Evolutionary conservation across 192 early-diverging fungal genomes (phyloP), one percentile per base, ranked within the genome.

Genomic region (Umbelopsis sp.): DNA sequence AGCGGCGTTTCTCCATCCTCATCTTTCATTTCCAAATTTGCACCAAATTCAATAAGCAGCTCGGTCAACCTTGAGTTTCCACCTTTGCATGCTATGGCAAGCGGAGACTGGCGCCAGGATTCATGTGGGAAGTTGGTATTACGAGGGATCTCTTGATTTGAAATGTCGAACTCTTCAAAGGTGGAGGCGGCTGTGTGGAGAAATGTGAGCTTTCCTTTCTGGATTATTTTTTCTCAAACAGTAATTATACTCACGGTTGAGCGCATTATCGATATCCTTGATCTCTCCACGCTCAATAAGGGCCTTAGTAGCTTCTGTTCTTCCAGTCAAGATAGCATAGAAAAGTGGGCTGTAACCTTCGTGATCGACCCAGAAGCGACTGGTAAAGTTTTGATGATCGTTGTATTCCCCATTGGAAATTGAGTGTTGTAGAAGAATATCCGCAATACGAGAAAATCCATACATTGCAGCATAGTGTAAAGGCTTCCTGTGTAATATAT

Each of bases 1-100:
- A 92, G 52, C 1, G 88, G 79, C 0, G 89, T 86, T 74, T 91
- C 92, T n/a, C 89, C 91, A 56, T 92, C 89, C 31, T 89, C 77
- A 72, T 94, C 91, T 17, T 81, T 74, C 34, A 86, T 67, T 75
- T 92, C 84, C 32, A 84, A 68, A 54, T 90, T 73, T 24, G 88
- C 88, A 17, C 87, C 84, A 36, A 77, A 71, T 2, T 67, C 65
- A 14, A 94, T 76, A 4, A 94, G 72, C 21, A 91, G 66, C 21
- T 74, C 66, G 4, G 87, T 76, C 17, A 86, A 78, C 2, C 74
- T 72, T 0, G 77, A 62, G 67, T 90, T 84, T 7, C 80, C 81
- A 32, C 84, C 52, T 31, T 86, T 82, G 59, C 81, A 82, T 12
- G 87, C 84, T 20, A 86, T 78, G 1, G 86, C 82, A 32, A 89